Conservation (phyloP, 768 basidiomycete genomes). For the Kwoniella dejecticola region DNA sequence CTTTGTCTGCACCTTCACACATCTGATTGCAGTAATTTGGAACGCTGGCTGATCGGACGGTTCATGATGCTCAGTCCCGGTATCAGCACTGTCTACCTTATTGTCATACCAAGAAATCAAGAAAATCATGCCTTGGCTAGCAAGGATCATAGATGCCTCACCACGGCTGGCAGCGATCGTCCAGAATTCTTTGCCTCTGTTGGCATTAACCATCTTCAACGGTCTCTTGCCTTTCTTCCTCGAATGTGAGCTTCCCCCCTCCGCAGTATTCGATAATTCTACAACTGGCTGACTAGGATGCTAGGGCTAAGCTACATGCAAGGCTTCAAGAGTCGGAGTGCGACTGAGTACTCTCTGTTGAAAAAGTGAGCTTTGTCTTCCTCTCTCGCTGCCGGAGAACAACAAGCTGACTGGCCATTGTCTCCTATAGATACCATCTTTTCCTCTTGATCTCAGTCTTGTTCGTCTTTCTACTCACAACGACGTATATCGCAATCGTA, state of each 20-base stretch:
- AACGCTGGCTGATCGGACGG: too few relatives aligned
- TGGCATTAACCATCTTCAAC: conserved; percentile 88
- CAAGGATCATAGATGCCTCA: conserved; percentile 69
- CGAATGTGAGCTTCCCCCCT: conserved; percentile 64
- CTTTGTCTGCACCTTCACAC: too few relatives aligned
- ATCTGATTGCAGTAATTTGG: too few relatives aligned
- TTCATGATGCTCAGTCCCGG: conserved; percentile 72
- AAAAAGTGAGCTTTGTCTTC: conserved; percentile 68
- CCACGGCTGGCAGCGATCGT: conserved; percentile 78
- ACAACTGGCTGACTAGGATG: not conserved
- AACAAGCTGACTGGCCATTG: not conserved
- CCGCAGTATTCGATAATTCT: not conserved
- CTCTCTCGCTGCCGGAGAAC: not conserved
- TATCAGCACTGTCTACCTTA: conserved; percentile 79
- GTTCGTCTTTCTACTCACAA: conserved; percentile 88
- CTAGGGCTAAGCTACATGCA: conserved; percentile 79
- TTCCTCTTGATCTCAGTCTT: conserved; percentile 90
- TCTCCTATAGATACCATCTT: conserved; percentile 94
- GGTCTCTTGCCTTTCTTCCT: conserved; percentile 83
- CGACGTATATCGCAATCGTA: conserved; percentile 87
- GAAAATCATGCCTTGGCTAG: conserved; percentile 84
- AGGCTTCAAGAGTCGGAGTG: conserved; percentile 83
- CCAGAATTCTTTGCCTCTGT: conserved; percentile 88
- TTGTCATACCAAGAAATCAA: conserved; percentile 93
- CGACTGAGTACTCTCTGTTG: conserved; percentile 88